phyloP scores from a whole-genome alignment of 2,329 filamentous ascomycete genomes.

The Calonectria pauciramosa region DNA sequence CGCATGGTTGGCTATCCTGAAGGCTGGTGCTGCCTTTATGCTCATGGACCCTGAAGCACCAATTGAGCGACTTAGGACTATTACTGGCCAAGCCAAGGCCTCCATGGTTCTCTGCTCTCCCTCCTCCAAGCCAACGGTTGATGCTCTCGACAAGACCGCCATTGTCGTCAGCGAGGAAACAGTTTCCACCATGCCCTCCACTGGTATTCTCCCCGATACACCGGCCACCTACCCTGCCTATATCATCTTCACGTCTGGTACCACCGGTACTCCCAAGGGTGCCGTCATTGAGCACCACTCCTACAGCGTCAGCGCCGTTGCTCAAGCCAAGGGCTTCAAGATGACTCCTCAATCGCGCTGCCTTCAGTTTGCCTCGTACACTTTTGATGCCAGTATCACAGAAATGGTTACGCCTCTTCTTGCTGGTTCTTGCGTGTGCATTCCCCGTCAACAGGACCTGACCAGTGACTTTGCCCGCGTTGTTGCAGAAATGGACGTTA shows the following conservation, averaged over 20 bases:
- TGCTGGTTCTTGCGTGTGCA: not conserved
- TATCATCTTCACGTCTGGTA: constrained; percentile 2
- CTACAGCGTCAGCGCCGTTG: not conserved
- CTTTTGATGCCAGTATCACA: not conserved
- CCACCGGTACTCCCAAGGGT: not conserved
- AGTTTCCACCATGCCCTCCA: not conserved
- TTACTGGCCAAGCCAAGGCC: not conserved
- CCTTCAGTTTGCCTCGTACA: constrained; percentile 3
- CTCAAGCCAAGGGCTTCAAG: not conserved
- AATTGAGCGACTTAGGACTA: not conserved
- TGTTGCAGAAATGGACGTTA: not conserved
- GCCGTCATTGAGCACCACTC: constrained; percentile 6
- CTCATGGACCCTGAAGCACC: constrained; percentile 3
- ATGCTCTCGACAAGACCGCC: not conserved
- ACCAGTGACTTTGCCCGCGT: not conserved
- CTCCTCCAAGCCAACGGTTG: not conserved
- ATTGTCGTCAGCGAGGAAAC: not conserved
- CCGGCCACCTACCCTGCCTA: not conserved
- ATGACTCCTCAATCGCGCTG: not conserved
- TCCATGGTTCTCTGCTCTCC: not conserved
- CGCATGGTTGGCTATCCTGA: not conserved
- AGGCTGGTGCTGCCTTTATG: not conserved
- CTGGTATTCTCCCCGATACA: not conserved
- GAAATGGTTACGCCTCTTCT: constrained; percentile 1
- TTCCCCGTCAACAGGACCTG: not conserved